Conservation (phyloP, 225 moss, liverwort and hornwort species). For the Pleurozium schreberi region DNA sequence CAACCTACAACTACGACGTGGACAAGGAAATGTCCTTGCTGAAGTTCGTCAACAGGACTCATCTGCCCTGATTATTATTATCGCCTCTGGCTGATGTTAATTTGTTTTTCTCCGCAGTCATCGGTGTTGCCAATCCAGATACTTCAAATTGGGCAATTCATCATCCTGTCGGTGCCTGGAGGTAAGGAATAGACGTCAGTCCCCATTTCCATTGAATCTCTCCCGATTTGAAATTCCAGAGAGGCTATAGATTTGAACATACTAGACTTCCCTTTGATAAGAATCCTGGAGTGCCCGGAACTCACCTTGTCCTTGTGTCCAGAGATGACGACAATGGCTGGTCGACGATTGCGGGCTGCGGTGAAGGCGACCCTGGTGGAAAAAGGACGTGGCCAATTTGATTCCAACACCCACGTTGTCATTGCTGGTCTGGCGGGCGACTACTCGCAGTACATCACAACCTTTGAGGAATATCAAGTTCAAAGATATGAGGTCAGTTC, state of each 20-base stretch:
- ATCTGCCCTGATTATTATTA: not conserved
- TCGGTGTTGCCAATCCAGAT: conserved; percentile 72
- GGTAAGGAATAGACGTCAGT: not conserved
- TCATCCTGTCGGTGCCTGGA: conserved; percentile 70
- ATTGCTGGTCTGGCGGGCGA: conserved; percentile 71
- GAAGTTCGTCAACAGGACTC: conserved; percentile 39
- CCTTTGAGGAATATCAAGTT: conserved; percentile 60
- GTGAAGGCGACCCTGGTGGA: conserved; percentile 45
- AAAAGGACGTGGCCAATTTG: conserved; percentile 37
- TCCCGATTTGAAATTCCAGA: not conserved
- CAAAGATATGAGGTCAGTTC: conserved; percentile 66
- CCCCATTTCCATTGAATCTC: not conserved
- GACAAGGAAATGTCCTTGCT: conserved; percentile 66
- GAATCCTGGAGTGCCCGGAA: not conserved
- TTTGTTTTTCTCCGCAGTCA: conserved; percentile 17
- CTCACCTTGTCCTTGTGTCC: not conserved
- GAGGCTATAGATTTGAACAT: not conserved
- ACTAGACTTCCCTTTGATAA: not conserved
- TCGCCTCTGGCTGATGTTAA: not conserved
- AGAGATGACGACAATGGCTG: conserved; percentile 91
- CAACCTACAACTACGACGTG: conserved; percentile 42
- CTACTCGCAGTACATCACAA: conserved; percentile 83
- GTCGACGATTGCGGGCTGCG: conserved; percentile 65
- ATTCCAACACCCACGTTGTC: conserved; percentile 42
- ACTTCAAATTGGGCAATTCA: conserved; percentile 63